Base-by-base conservation (phyloP, 2,329 filamentous ascomycete genomes). In the Aureobasidium musti region DNA sequence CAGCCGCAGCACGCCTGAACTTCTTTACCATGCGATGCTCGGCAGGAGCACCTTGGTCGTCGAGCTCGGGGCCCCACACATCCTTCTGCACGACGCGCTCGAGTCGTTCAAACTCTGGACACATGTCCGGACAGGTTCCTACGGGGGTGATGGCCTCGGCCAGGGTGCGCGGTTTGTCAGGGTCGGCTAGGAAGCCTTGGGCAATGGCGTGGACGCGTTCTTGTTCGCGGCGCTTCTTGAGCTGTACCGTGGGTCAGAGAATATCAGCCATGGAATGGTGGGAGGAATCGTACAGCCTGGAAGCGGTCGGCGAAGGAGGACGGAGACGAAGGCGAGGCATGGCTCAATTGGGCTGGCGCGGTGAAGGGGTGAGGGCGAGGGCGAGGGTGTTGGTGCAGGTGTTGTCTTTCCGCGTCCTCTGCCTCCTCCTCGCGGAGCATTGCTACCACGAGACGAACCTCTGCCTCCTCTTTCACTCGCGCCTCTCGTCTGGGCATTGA, bases 81-180 rank as follows among this genome's bases (percentile, higher is more conserved):
- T 87, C 86, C 60, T 86, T 84, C 72, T 87, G 84, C 52, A 84
- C 81, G 57, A 87, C 86, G 45, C 87, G 81, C 70, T 87, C 82
- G 50, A 87, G 82, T 50, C 86, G 77, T 76, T 89, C 87, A 67
- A 81, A 87, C 69, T 88, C 84, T 2, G 87, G 83, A 72, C 87
- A 89, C 86, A 89, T 88, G 69, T 85, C 83, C 45, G 81, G 82
- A 74, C 87, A 89, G 60, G 82, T 85, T 60, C 86, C 87, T 5
- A 86, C 82, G 0, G 84, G 82, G 23, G 84, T 87, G 71, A 89
- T 87, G 33, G 86, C 86, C 68, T 88, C 82, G 35, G 82, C 81
- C 67, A 89, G 77, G 28, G 80, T 81, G 63, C 83, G 85, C n/a
- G 84, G 84, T 71, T 84, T 84, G 67, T 86, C 82, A 5, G 86